Evolutionary conservation across 495 filamentous ascomycete genomes (phyloP).

Genomic region (Oleoguttula mirabilis): DNA sequence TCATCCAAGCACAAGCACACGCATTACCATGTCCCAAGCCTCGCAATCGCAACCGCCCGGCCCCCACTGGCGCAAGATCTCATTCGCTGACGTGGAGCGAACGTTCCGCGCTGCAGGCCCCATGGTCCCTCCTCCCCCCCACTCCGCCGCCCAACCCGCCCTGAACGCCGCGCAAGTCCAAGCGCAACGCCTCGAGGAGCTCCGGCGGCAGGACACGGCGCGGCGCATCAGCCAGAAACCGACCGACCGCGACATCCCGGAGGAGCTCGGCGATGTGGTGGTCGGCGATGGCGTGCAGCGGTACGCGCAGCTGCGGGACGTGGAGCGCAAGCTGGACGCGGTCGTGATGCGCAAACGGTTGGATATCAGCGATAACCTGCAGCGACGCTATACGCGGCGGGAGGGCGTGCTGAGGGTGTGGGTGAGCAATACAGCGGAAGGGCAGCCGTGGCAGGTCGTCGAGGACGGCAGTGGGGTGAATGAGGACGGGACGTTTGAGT

Average conservation of each 20-base stretch:
- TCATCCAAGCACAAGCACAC: slow-evolving; percentile 4
- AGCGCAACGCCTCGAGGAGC: slow-evolving; percentile 39
- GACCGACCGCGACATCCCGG: slow-evolving; percentile 87
- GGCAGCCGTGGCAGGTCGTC: slow-evolving; percentile 73
- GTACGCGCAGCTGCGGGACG: slow-evolving; percentile 70
- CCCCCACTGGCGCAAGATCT: slow-evolving; percentile 26
- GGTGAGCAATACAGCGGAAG: slow-evolving; percentile 91
- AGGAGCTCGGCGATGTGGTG: slow-evolving; percentile 67
- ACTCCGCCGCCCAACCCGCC: background rate
- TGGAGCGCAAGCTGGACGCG: slow-evolving; percentile 82
- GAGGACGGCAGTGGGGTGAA: slow-evolving; percentile 20
- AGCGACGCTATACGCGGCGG: slow-evolving; percentile 57
- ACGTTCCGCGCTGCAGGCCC: slow-evolving; percentile 31
- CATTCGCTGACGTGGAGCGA: slow-evolving; percentile 28
- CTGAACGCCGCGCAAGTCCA: slow-evolving; percentile 10
- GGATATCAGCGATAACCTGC: slow-evolving; percentile 68
- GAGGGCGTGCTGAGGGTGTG: slow-evolving; percentile 60
- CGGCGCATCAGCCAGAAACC: slow-evolving; percentile 75
- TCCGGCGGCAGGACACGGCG: slow-evolving; percentile 48
- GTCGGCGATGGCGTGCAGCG: slow-evolving; percentile 71
- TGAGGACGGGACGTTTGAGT: slow-evolving; percentile 62
- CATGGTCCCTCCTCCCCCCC: slow-evolving; percentile 12
- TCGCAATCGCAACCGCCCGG: slow-evolving; percentile 5
- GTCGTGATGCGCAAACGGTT: slow-evolving; percentile 90
- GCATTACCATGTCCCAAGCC: no score